Conservation (phyloP, 805 yeast genomes). For the Ascoidea asiatica region DNA sequence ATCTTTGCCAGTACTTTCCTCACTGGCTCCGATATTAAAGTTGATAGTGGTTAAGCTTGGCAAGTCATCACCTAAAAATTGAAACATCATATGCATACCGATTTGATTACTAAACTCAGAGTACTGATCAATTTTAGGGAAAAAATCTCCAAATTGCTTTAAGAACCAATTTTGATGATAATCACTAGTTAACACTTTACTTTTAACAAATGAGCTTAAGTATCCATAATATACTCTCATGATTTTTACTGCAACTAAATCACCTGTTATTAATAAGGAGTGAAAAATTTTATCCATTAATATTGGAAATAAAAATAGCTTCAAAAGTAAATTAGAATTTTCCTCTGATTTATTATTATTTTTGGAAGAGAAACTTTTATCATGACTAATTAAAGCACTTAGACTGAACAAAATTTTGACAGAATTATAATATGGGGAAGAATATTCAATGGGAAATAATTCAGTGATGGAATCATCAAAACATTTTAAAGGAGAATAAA, state of each 20-base stretch:
- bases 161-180: conserved; percentile 87
- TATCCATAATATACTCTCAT: conserved; percentile 74
- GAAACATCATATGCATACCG: conserved; percentile 87
- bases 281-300: conserved; percentile 70
- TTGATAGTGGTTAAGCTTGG: conserved; percentile 29
- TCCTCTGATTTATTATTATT: conserved; percentile 52
- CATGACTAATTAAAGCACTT: neutral
- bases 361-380: neutral
- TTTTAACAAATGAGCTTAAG: conserved; percentile 18
- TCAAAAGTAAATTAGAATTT: conserved; percentile 71
- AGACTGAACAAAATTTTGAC: conserved; percentile 74
- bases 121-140: conserved; percentile 84
- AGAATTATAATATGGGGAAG: conserved; percentile 77
- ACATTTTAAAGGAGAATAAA: conserved; percentile 48
- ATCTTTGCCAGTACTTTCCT: neutral
- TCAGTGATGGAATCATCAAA: conserved; percentile 80
- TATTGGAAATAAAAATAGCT: conserved; percentile 91
- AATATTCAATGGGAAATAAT: conserved; percentile 73
- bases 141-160: conserved; percentile 78
- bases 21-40: neutral
- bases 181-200: conserved; percentile 71
- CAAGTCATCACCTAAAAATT: conserved; percentile 59
- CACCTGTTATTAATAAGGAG: conserved; percentile 70
- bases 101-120: conserved; percentile 54
- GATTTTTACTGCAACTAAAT: conserved; percentile 76